phyloP scores from a whole-genome alignment of 2,329 filamentous ascomycete genomes.

The Lachnellula subtilissima region DNA sequence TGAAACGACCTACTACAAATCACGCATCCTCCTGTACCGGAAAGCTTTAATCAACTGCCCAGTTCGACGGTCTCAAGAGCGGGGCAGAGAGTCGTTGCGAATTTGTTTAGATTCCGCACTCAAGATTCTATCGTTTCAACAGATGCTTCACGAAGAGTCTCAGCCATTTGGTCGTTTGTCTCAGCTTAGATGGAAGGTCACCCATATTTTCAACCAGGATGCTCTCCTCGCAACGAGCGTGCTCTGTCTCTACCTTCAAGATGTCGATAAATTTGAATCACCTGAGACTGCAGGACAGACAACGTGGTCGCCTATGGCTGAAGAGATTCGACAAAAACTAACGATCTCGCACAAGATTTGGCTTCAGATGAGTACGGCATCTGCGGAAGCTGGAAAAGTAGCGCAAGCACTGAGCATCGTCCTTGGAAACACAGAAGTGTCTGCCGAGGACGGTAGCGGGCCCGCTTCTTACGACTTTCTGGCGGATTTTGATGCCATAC shows the following conservation, averaged over 20 bases:
- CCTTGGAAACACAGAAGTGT: slow-evolving; percentile 26
- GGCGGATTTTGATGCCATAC: slow-evolving; percentile 25
- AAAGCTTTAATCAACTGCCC: slow-evolving; percentile 25
- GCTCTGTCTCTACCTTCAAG: slow-evolving; percentile 28
- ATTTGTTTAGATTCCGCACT: slow-evolving; percentile 27
- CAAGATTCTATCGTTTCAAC: slow-evolving; percentile 27
- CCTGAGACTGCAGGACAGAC: slow-evolving; percentile 22
- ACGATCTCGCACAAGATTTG: slow-evolving; percentile 28
- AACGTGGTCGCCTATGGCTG: slow-evolving; percentile 21
- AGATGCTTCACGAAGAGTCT: slow-evolving; percentile 29
- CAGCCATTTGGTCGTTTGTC: slow-evolving; percentile 27
- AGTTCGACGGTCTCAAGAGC: slow-evolving; percentile 21
- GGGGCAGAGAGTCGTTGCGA: slow-evolving; percentile 22
- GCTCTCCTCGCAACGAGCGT: slow-evolving; percentile 28
- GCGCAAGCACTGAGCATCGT: slow-evolving; percentile 29
- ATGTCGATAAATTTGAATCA: slow-evolving; percentile 24
- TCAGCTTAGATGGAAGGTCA: slow-evolving; percentile 28
- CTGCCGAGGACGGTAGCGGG: slow-evolving; percentile 19
- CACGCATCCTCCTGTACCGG: slow-evolving; percentile 26
- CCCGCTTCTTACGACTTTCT: slow-evolving; percentile 26
- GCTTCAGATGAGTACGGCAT: slow-evolving; percentile 27
- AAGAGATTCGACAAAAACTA: slow-evolving; percentile 26
- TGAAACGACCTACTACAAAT: slow-evolving; percentile 28
- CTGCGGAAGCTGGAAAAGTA: slow-evolving; percentile 28
- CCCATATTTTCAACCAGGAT: slow-evolving; percentile 27